phyloP scores from a whole-genome alignment of 2,329 filamentous ascomycete species.

The Fusarium secorum region DNA sequence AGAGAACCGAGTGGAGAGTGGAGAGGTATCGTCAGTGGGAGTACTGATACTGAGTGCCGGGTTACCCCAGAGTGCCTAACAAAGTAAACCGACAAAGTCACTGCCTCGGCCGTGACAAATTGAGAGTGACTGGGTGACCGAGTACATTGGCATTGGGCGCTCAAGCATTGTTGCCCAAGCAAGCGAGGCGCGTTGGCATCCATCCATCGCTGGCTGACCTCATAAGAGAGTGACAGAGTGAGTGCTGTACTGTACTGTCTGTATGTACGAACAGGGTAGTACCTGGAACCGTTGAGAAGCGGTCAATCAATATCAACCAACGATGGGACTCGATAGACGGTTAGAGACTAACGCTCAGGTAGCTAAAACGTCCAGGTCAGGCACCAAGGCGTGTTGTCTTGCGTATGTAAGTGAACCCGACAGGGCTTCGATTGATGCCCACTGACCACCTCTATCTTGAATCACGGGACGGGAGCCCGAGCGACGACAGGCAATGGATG shows the following conservation, averaged over 20 bases:
- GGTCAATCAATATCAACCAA: conserved; percentile 41
- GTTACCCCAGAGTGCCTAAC: conserved; percentile 42
- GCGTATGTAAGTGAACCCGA: conserved; percentile 40
- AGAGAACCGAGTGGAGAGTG: neutral
- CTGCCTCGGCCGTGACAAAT: conserved; percentile 27
- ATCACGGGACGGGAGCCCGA: conserved; percentile 12
- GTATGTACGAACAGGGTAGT: conserved; percentile 41
- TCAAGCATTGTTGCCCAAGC: conserved; percentile 47
- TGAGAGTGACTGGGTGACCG: conserved; percentile 36
- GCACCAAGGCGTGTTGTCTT: conserved; percentile 41
- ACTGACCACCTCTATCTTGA: conserved; percentile 35
- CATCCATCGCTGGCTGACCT: conserved; percentile 25
- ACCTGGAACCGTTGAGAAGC: conserved; percentile 46
- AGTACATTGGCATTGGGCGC: conserved; percentile 43
- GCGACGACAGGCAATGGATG: neutral
- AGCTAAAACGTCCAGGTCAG: conserved; percentile 32
- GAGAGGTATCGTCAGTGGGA: conserved; percentile 24
- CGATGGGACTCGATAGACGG: conserved; percentile 25
- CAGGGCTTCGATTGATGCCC: conserved; percentile 42
- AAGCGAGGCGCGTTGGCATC: conserved; percentile 36
- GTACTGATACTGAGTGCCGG: conserved; percentile 21
- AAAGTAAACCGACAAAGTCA: neutral
- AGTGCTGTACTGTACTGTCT: neutral
- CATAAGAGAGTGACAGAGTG: conserved; percentile 37
- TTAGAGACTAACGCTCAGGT: neutral